A percentile compares a stretch with the other conserved stretches of the same genome.
phyloP scores from a whole-genome alignment of 2,329 filamentous ascomycete genomes.

The Fusarium stilboides region DNA sequence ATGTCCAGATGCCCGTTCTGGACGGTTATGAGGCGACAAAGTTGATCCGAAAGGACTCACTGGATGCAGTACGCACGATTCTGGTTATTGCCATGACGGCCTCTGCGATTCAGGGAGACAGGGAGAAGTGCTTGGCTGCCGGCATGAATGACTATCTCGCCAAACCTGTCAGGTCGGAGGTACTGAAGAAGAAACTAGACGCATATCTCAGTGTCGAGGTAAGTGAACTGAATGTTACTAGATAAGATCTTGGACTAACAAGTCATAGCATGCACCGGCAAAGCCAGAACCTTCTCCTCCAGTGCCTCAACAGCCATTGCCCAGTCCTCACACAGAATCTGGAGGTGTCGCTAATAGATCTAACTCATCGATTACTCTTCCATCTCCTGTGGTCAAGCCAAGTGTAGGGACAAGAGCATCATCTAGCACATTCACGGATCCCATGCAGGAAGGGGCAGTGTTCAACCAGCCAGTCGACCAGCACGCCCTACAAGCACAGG shows the following conservation, averaged over 20 bases:
- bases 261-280: constrained; percentile 27
- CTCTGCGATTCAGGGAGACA: constrained; percentile 92
- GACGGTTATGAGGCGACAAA: constrained; percentile 95
- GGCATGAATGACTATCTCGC: constrained; percentile 99
- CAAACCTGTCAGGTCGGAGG: constrained; percentile 92
- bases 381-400: constrained; percentile 19
- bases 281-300: constrained; percentile 20
- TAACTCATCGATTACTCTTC: constrained; percentile 22
- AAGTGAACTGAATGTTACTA: constrained; percentile 1
- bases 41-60: constrained; percentile 81
- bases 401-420: constrained; percentile 9
- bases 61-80: constrained; percentile 83
- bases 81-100: constrained; percentile 99
- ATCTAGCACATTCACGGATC: constrained; percentile 42
- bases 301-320: constrained; percentile 11
- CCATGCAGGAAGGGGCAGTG: constrained; percentile 53
- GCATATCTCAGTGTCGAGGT: constrained; percentile 65
- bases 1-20: constrained; percentile 94
- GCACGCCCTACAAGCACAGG: constrained; percentile 44
- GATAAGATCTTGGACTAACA: constrained; percentile 23
- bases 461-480: constrained; percentile 54
- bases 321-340: constrained; percentile 26
- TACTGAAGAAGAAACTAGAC: constrained; percentile 86
- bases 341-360: constrained; percentile 21
- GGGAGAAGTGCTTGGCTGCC: constrained; percentile 94